Evolutionary conservation across 2,329 filamentous ascomycete species (phyloP), one percentile per base, ranked within the genome.

Genomic region (Ascochyta pisi): DNA sequence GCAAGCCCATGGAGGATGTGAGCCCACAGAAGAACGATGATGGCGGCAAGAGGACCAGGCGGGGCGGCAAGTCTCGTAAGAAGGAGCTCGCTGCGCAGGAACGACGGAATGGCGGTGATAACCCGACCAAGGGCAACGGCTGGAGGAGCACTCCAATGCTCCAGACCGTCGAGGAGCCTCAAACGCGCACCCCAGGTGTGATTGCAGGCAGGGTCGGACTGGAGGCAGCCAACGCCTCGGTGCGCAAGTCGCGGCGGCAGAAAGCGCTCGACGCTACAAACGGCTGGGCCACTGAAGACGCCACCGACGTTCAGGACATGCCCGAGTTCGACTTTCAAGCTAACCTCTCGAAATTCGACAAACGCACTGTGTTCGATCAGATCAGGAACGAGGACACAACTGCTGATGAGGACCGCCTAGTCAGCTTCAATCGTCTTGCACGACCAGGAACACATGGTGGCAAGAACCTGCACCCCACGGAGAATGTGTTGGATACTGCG

Each of bases 211-310:
- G 65, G 50, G 70, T 77, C 23, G 74, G 74, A 16, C 53, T 73
- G 16, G 70, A 71, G 58, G 75, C 76, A 34, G 72, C 70, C 13
- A 68, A 69, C 50, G 67, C 70, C 10, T 76, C 73, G 38, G 76
- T 73, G 48, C 76, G 73, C 54, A 78, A 78, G 65, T 73, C 70
- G 27, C 79, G 79, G 51, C 79, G 80, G 26, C 80, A 81, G 61
- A 79, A 78, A 54, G 79, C 77, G 68, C 76, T 75, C 70, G 83
- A 85, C 53, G 80, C 83, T 50, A 77, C 91, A 39, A 96, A 92
- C 72, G 94, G 92, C 3, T 98, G 94, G 93, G 92, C 91, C 4
- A 97, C 94, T 0, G 95, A 97, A 71, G 94, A 98, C 69, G 93
- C 94, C 22, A 97, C 92, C 0, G 95, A 98, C 71, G 91, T 95